Percentiles rank a stretch among this genome's conserved stretches.
These are phyloP conservation scores for Globisporangium carolinianum DNA, from an alignment of 352 stramenopile genomes.

Conservation along the genomic window DNA sequence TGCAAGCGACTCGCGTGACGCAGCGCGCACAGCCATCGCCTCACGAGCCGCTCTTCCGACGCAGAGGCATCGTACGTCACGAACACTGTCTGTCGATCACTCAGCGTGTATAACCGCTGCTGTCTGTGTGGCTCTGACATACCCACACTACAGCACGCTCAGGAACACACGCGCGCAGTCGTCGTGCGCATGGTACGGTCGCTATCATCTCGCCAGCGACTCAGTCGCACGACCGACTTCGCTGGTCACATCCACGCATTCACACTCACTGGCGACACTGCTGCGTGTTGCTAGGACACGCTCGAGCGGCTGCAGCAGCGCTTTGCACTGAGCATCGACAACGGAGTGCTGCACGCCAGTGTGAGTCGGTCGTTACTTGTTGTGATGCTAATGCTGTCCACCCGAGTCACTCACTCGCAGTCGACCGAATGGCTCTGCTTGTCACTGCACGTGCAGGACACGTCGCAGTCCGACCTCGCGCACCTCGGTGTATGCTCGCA, in stretches of 20 bases:
- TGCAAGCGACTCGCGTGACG: constrained; percentile 1
- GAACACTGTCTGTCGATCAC: neutral
- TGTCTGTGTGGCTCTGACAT: too few species aligned
- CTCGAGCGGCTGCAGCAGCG: constrained; percentile 12
- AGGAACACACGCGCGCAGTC: constrained; percentile 25
- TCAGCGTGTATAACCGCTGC: constrained; percentile 4
- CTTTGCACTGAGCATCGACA: constrained; percentile 26
- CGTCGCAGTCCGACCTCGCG: constrained; percentile 21
- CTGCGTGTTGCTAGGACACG: neutral
- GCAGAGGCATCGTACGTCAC: constrained; percentile 28
- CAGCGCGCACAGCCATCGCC: neutral
- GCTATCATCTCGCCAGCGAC: too few species aligned
- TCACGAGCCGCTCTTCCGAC: constrained; percentile 6
- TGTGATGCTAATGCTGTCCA: neutral
- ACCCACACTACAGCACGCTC: constrained; percentile 18
- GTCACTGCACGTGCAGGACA: constrained; percentile 17
- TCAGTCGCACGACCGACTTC: too few species aligned
- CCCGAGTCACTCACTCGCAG: neutral
- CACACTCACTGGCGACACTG: too few species aligned
- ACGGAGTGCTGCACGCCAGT: constrained; percentile 8
- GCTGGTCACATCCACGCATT: too few species aligned
- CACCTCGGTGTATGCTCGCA: constrained; percentile 36
- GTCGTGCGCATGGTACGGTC: constrained; percentile 20
- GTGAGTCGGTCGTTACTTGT: constrained; percentile 1
- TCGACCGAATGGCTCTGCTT: neutral